Percentiles rank a stretch among this genome's conserved stretches.
Evolutionary conservation across 2,329 filamentous ascomycete species (phyloP).

Genomic region (Aspergillus arachidicola): DNA sequence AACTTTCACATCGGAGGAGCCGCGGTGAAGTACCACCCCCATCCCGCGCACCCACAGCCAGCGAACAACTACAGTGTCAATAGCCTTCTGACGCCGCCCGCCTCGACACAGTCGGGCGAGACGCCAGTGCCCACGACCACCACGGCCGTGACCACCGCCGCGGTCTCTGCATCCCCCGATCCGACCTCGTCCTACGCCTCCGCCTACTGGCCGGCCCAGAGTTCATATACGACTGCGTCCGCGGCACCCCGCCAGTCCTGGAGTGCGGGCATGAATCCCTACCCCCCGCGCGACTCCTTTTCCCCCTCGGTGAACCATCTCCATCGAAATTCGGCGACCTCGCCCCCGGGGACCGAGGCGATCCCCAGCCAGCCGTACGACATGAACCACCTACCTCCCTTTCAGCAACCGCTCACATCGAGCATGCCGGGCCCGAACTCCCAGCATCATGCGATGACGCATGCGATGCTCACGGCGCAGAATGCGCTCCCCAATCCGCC

Average conservation of each 20-base stretch:
- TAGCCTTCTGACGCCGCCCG: constrained; percentile 65
- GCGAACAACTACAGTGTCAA: constrained; percentile 59
- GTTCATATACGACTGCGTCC: constrained; percentile 57
- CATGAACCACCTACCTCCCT: constrained; percentile 63
- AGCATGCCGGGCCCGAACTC: constrained; percentile 25
- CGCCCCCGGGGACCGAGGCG: constrained; percentile 63
- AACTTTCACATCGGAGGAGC: constrained; percentile 47
- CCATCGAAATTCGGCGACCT: constrained; percentile 56
- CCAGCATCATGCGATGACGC: constrained; percentile 49
- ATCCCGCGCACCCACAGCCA: constrained; percentile 42
- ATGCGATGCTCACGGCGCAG: constrained; percentile 53
- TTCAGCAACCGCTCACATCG: constrained; percentile 61
- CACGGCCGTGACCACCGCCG: constrained; percentile 41
- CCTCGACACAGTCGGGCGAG: constrained; percentile 56
- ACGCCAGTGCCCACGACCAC: constrained; percentile 42
- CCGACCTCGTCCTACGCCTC: constrained; percentile 53
- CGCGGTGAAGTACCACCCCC: constrained; percentile 53
- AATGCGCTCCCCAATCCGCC: constrained; percentile 31
- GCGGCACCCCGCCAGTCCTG: constrained; percentile 50
- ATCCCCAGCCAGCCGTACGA: constrained; percentile 69
- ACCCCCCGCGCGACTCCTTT: constrained; percentile 56
- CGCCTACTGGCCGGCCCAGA: constrained; percentile 63
- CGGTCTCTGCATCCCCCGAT: constrained; percentile 32
- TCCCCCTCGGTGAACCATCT: constrained; percentile 59
- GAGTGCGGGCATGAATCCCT: constrained; percentile 42